Evolutionary conservation across 2,329 filamentous ascomycete genomes (phyloP), one percentile per base, ranked within the genome.

Genomic region (Talaromyces funiculosus): DNA sequence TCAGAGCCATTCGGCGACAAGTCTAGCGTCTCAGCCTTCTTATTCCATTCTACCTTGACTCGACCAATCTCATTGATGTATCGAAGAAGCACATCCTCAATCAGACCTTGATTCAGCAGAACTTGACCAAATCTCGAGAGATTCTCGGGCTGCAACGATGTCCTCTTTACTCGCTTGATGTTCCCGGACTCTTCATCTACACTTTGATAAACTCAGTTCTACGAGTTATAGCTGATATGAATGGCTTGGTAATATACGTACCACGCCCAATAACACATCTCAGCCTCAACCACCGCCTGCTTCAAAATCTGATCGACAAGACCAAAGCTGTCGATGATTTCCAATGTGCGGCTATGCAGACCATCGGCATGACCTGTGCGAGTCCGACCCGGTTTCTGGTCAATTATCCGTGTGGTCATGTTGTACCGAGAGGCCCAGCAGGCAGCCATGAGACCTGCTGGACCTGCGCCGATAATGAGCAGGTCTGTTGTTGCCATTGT

Each of bases 321-420:
- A 1, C 84, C 87, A 66, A 91, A 88, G 57, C 83, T 86, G 66
- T 91, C 86, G 59, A 90, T 83, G 14, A 90, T 88, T 70, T 91
- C 86, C 2, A 90, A 77, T 0, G 85, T 89, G 1, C 87, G 84
- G 64, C 82, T 84, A 72, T 89, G 85, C 2, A 88, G 75, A 1
- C 83, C 84, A 64, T 82, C 81, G 0, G 80, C 80, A 63, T 81
- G 79, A 10, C 74, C 73, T 16, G 67, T 70, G n/a, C 64, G 33
- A 2, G 66, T 68, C 12, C 57, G 63, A 3, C 53, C 29, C 1
- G 29, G 10, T 24, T 68, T 65, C 40, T 62, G 31, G 5, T 71
- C 68, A 22, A 70, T 65, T 2, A 70, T 64, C 1, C 64, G 59
- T 0, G 64, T 65, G 4, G 51, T 61, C 24, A 70, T 65, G 2